These are phyloP conservation scores for Dipodascus albidus DNA, from an alignment of 805 yeast genomes.

Conservation along the genomic window DNA sequence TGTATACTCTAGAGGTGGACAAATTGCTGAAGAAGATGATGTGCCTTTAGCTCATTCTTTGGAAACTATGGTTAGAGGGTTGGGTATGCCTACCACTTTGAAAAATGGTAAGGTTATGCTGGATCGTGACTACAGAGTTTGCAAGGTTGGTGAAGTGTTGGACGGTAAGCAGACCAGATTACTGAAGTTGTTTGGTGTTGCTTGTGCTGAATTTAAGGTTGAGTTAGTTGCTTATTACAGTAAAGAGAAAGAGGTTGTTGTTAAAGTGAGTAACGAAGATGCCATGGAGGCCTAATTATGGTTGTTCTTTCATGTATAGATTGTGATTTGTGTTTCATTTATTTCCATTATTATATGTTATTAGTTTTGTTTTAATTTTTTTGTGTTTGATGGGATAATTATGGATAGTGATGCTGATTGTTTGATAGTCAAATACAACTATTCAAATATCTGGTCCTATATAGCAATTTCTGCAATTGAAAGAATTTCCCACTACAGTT, in stretches of 20 bases:
- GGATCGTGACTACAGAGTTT: conserved; percentile 67
- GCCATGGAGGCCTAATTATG: background rate
- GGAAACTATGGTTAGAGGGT: conserved; percentile 84
- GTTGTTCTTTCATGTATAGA: conserved; percentile 1
- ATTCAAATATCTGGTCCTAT: too few relatives aligned
- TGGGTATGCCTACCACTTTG: conserved; percentile 84
- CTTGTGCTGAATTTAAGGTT: conserved; percentile 84
- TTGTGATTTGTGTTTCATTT: background rate
- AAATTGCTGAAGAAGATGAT: conserved; percentile 79
- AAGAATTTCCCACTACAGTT: too few relatives aligned
- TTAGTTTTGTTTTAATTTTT: too few relatives aligned
- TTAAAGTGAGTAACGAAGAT: conserved; percentile 9
- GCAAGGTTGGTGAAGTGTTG: conserved; percentile 65
- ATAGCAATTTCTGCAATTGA: too few relatives aligned
- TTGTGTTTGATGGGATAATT: too few relatives aligned
- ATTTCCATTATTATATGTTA: background rate
- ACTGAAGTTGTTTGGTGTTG: conserved; percentile 90
- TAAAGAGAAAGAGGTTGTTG: conserved; percentile 39
- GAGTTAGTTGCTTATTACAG: conserved; percentile 61
- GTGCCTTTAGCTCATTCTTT: conserved; percentile 94
- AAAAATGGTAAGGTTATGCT: conserved; percentile 79
- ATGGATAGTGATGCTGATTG: too few relatives aligned
- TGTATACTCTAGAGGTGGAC: conserved; percentile 93
- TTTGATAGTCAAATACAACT: too few relatives aligned
- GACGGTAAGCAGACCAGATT: conserved; percentile 88